Evolutionary conservation across 305 asterid species (phyloP).

Genomic region (Fraxinus xanthoxyloides): DNA sequence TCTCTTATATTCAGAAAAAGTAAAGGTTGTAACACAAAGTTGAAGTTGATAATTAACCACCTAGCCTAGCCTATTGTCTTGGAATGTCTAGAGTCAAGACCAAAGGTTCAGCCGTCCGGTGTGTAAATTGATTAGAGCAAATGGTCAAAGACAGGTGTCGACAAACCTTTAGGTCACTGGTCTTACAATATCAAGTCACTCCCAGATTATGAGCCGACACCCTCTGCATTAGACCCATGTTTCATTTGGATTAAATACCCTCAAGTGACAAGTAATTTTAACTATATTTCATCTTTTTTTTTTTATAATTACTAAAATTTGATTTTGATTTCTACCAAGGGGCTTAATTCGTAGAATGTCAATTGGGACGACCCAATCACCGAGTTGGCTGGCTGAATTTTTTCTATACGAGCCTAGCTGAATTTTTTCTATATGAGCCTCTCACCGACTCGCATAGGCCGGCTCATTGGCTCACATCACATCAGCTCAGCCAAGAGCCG

Average conservation of each 20-base stretch:
- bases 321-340: too few species aligned
- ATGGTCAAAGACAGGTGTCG: background rate
- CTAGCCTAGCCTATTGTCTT: background rate
- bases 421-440: background rate
- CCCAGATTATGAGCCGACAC: background rate
- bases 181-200: background rate
- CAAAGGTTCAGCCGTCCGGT: background rate
- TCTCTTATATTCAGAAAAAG: too few species aligned
- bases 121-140: background rate
- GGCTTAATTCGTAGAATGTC: too few species aligned
- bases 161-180: background rate
- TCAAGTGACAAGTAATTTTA: too few species aligned
- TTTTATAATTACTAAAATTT: too few species aligned
- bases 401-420: background rate
- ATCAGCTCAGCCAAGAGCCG: background rate
- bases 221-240: too few species aligned
- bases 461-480: background rate
- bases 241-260: too few species aligned
- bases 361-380: background rate
- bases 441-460: background rate
- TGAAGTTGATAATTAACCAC: background rate
- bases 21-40: background rate
- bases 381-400: background rate
- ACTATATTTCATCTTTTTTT: too few species aligned
- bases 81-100: background rate